Percentiles rank a stretch among this genome's conserved stretches.
Conservation (phyloP, 306 rosid genomes). For the Styphnolobium japonicum region DNA sequence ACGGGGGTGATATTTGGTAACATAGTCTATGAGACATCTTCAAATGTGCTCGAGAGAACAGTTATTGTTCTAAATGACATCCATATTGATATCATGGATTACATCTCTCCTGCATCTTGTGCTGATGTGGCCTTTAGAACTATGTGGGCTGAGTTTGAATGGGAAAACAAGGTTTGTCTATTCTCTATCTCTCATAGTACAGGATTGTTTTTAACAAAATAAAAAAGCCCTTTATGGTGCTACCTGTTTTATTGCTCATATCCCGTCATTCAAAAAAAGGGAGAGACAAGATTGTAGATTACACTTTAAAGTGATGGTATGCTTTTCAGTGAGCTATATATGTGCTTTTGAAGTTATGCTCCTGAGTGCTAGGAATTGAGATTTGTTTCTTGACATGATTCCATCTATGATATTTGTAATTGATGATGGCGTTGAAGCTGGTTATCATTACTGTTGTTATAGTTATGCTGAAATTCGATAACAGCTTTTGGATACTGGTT, state of each 20-base stretch:
- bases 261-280: background rate
- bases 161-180: constrained; percentile 91
- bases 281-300: background rate
- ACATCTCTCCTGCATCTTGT: constrained; percentile 95
- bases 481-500: background rate
- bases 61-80: constrained; percentile 97
- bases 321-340: background rate
- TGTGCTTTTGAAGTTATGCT: background rate
- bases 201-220: background rate
- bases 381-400: background rate
- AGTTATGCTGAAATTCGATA: background rate
- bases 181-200: constrained; percentile 10
- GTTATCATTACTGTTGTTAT: background rate
- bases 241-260: constrained; percentile 2
- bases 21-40: constrained; percentile 91
- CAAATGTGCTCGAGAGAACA: constrained; percentile 86
- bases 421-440: too few species aligned
- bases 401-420: background rate
- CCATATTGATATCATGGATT: constrained; percentile 99
- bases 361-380: too few species aligned
- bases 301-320: background rate
- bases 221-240: background rate
- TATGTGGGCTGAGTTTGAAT: constrained; percentile 99
- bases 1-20: constrained; percentile 97
- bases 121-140: constrained; percentile 91